Conservation (phyloP, 768 basidiomycete species). For the Nidularia pulvinata region DNA sequence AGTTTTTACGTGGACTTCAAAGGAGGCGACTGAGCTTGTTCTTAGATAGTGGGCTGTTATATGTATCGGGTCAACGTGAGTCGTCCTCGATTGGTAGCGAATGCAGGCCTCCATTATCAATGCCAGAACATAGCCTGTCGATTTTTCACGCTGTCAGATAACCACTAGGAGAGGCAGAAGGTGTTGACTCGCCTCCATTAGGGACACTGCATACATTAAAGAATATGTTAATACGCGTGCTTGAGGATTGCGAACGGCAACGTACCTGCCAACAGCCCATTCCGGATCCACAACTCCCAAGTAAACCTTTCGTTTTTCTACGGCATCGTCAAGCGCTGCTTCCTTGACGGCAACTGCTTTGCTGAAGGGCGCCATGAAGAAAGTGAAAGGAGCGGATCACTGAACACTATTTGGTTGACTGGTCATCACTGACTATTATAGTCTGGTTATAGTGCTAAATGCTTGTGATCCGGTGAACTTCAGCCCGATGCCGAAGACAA, state of each 20-base stretch:
- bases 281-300: slow-evolving; percentile 39
- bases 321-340: slow-evolving; percentile 1
- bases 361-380: slow-evolving; percentile 36
- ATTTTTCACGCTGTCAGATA: neutral
- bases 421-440: no score
- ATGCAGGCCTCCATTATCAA: slow-evolving; percentile 55
- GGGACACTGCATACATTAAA: slow-evolving; percentile 33
- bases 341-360: slow-evolving; percentile 33
- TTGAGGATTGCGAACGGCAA: slow-evolving; percentile 3
- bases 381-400: no score
- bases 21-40: slow-evolving; percentile 34
- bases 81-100: slow-evolving; percentile 41
- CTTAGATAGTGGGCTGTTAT: slow-evolving; percentile 60
- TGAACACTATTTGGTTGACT: no score
- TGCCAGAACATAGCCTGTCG: slow-evolving; percentile 63
- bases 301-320: slow-evolving; percentile 18
- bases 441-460: no score
- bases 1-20: slow-evolving; percentile 44
- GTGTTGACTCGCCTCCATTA: slow-evolving; percentile 43
- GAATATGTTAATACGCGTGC: slow-evolving; percentile 1
- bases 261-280: slow-evolving; percentile 47
- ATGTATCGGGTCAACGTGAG: slow-evolving; percentile 58
- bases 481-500: no score
- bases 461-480: no score
- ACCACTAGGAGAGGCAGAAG: neutral